Conservation (phyloP, 2,329 filamentous ascomycete species). For the Verticillium klebahnii region DNA sequence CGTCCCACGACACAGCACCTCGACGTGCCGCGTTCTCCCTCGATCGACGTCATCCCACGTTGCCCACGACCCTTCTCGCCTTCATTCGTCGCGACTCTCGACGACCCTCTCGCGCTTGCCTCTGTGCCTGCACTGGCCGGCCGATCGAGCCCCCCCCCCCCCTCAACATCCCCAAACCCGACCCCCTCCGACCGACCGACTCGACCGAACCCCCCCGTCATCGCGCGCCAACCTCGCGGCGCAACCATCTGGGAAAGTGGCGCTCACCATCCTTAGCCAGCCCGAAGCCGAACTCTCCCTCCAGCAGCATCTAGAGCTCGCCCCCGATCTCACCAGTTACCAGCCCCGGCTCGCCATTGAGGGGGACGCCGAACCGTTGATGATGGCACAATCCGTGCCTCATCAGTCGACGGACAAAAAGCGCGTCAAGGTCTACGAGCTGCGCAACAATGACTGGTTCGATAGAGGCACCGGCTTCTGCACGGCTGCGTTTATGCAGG, state of each 20-base stretch:
- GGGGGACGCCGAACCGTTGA: constrained; percentile 56
- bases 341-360: constrained; percentile 39
- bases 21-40: background rate
- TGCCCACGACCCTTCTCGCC: background rate
- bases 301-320: constrained; percentile 55
- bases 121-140: background rate
- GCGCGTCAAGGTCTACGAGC: constrained; percentile 97
- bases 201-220: background rate
- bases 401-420: constrained; percentile 63
- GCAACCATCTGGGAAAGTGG: constrained; percentile 36
- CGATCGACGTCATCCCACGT: background rate
- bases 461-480: constrained; percentile 97
- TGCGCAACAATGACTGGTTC: constrained; percentile 98
- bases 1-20: constrained; percentile 11
- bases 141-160: background rate
- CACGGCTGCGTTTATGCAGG: constrained; percentile 68
- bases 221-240: constrained; percentile 4
- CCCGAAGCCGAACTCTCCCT: constrained; percentile 53
- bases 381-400: constrained; percentile 69
- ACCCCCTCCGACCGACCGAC: background rate
- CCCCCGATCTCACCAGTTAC: constrained; percentile 45
- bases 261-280: constrained; percentile 50
- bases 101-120: background rate
- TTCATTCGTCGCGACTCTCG: background rate
- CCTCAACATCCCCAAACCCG: background rate